Conservation (phyloP, 2,329 filamentous ascomycete genomes). For the Lachnum nothofagi region DNA sequence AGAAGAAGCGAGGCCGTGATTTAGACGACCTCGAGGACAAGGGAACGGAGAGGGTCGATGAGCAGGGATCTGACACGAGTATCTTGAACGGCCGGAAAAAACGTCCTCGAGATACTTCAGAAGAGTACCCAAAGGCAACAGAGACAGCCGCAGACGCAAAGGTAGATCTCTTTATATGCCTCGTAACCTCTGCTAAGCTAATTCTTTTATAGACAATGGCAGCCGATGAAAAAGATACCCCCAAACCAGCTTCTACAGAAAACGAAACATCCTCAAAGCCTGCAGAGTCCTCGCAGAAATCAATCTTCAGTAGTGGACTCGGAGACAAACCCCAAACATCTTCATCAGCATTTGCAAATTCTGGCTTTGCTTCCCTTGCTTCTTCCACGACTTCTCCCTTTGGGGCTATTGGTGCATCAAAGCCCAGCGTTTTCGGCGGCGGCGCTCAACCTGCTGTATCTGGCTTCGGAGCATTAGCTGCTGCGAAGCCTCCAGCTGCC, state of each 20-base stretch:
- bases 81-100: constrained; percentile 48
- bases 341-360: constrained; percentile 60
- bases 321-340: constrained; percentile 43
- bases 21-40: constrained; percentile 39
- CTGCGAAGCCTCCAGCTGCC: constrained; percentile 29
- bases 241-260: constrained; percentile 8
- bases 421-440: constrained; percentile 48
- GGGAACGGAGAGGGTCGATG: constrained; percentile 32
- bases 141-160: constrained; percentile 22
- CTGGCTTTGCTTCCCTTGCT: constrained; percentile 63
- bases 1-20: constrained; percentile 54
- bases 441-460: constrained; percentile 33
- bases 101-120: constrained; percentile 48
- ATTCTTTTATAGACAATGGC: constrained; percentile 12
- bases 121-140: constrained; percentile 27
- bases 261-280: constrained; percentile 9
- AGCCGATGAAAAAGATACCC: constrained; percentile 3
- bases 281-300: constrained; percentile 14
- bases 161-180: constrained; percentile 13
- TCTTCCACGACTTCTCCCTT: constrained; percentile 59
- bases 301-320: constrained; percentile 19
- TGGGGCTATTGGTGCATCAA: constrained; percentile 47
- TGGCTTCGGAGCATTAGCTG: constrained; percentile 43
- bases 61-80: constrained; percentile 39
- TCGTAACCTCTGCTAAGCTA: constrained; percentile 3